Base-by-base conservation (phyloP, 495 filamentous ascomycete species). In the Cairneyella variabilis region DNA sequence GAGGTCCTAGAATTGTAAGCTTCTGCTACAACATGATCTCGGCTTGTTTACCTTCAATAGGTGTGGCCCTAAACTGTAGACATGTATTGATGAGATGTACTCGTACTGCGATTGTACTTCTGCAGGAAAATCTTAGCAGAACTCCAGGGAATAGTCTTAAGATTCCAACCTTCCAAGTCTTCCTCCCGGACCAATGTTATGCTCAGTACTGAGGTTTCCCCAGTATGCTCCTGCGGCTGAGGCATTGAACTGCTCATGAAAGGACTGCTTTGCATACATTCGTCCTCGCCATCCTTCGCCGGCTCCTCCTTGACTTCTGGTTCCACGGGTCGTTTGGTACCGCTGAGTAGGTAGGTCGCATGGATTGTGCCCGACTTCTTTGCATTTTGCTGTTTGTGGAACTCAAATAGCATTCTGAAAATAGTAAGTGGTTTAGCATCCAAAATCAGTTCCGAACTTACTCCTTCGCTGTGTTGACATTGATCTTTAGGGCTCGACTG, bases 341-440 rank as follows among this genome's bases (percentile, higher is more conserved):
- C 93, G 49, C 84, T 83, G 21, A 97, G 63, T 41, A 97, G 70
- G 65, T 96, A 98, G 16, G 90, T 96, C 49, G 93, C 92, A 70
- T 91, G 83, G 34, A 97, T 76, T 30, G 76, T 80, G 11, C 78
- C 76, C 0, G 89, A 82, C 39, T 82, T 87, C 64, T 86, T 90
- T 27, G 73, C 75, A 68, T 92, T 96, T 71, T 96, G 86, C 39
- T 70, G 77, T 41, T 71, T 72, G 66, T 97, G 78, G 60, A 96
- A 97, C 12, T 96, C 91, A 67, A 84, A 95, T 1, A 98, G 83
- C 77, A 97, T 91, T 60, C 91, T 93, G 43, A 11, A 12, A 26
- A 8, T 57, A 22, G 42, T 57, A 21, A 60, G 54, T n/a, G 43
- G 27, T 30, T 27, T 21, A n/a, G n/a, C 1, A 1, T 23, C 3